Conservation (phyloP, 768 basidiomycete species). For the Tephrocybe sp. region DNA sequence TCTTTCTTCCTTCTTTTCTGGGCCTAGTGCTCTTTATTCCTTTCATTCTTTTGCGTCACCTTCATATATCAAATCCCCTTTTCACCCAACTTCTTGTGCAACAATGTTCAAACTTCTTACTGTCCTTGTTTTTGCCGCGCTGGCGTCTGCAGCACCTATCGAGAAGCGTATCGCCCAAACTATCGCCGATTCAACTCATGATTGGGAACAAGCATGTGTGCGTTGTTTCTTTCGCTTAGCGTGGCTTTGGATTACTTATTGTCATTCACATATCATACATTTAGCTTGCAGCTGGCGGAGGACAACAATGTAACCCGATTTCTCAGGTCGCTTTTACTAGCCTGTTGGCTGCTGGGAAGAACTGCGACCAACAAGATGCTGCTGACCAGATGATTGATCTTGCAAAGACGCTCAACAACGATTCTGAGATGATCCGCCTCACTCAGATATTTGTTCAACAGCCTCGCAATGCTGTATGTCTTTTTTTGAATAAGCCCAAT, state of each 20-base stretch:
- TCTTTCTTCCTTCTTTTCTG: not conserved
- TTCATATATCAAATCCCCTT: not conserved
- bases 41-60: not conserved
- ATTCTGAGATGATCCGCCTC: conserved; percentile 41
- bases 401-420: conserved; percentile 36
- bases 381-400: conserved; percentile 51
- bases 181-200: conserved; percentile 42
- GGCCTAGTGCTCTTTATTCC: conserved; percentile 11
- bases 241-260: too few species aligned
- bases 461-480: conserved; percentile 46
- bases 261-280: not conserved
- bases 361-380: conserved; percentile 45
- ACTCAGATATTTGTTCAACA: conserved; percentile 49
- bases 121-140: conserved; percentile 26
- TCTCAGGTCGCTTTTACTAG: conserved; percentile 41
- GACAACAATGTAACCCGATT: conserved; percentile 41
- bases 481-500: not conserved
- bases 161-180: conserved; percentile 49
- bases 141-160: conserved; percentile 30
- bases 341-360: conserved; percentile 42
- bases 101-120: conserved; percentile 29
- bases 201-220: conserved; percentile 55
- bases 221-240: conserved; percentile 16
- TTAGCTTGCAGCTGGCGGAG: conserved; percentile 43
- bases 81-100: conserved; percentile 8